Percentiles rank a stretch among this genome's conserved stretches.
phyloP scores from a whole-genome alignment of 768 basidiomycete species.

The Lentinula boryana region DNA sequence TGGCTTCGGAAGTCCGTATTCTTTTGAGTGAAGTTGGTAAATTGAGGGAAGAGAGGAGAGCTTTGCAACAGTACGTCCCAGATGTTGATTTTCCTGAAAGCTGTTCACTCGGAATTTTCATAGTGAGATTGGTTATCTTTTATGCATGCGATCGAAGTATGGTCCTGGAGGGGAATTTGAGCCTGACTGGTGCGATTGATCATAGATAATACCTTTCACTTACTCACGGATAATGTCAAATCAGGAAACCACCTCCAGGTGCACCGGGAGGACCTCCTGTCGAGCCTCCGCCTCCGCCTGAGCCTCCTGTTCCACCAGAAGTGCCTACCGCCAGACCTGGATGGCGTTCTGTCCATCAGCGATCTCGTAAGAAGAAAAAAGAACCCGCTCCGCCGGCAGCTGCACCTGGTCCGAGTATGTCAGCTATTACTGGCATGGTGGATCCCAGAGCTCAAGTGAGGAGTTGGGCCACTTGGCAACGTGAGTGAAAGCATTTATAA shows the following conservation, averaged over 20 bases:
- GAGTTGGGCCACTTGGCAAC: conserved; percentile 65
- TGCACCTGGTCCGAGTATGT: conserved; percentile 23
- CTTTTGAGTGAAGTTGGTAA: conserved; percentile 80
- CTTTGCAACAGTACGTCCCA: conserved; percentile 65
- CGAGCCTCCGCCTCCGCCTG: conserved; percentile 36
- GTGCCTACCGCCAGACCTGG: conserved; percentile 43
- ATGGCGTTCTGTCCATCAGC: conserved; percentile 52
- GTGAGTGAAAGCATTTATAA: conserved; percentile 31
- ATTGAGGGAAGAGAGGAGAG: conserved; percentile 72
- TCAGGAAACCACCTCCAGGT: conserved; percentile 37
- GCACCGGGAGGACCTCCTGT: conserved; percentile 36
- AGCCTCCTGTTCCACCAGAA: conserved; percentile 31
- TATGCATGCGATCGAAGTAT: conserved; percentile 69
- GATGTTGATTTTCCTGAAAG: neutral
- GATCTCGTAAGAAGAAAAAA: conserved; percentile 40
- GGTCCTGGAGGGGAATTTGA: conserved; percentile 85
- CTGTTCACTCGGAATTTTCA: neutral
- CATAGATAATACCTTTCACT: neutral
- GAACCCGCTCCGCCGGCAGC: conserved; percentile 26
- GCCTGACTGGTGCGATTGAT: conserved; percentile 56
- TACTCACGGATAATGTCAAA: conserved; percentile 12
- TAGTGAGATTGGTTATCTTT: conserved; percentile 71
- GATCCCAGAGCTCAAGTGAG: conserved; percentile 39
- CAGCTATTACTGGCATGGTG: conserved; percentile 14
- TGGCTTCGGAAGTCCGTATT: conserved; percentile 80